A percentile compares a stretch with the other conserved stretches of the same genome.
These are phyloP conservation scores for Stylosanthes scabra DNA, from an alignment of 331 rosid genomes.

Conservation along the genomic window DNA sequence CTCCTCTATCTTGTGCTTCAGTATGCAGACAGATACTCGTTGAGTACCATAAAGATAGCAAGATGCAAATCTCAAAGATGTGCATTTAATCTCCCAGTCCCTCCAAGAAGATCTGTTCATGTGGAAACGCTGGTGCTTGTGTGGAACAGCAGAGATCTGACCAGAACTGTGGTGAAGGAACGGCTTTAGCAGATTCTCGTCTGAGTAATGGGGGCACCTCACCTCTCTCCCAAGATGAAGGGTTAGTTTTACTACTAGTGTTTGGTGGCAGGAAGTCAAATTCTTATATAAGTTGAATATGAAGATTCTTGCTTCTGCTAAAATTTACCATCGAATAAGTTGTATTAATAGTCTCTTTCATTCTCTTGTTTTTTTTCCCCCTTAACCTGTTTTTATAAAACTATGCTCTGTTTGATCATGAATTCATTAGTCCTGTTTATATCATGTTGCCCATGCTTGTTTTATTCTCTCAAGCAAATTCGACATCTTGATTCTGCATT, in stretches of 20 bases:
- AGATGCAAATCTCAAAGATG: constrained; percentile 58
- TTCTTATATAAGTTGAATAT: background rate
- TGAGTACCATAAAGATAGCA: constrained; percentile 71
- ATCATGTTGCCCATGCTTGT: background rate
- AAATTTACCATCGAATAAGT: background rate
- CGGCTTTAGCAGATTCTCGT: constrained; percentile 47
- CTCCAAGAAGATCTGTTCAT: constrained; percentile 56
- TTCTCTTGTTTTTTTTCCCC: background rate
- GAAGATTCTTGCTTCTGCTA: constrained; percentile 1
- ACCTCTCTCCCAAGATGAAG: background rate
- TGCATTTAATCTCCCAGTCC: constrained; percentile 40
- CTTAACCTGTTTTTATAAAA: background rate
- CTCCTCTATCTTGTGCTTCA: constrained; percentile 26
- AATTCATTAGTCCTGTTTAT: background rate
- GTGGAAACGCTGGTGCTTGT: constrained; percentile 64
- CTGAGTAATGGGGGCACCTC: background rate
- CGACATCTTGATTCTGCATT: background rate
- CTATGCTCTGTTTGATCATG: background rate
- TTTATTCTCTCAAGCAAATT: background rate
- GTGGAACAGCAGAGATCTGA: constrained; percentile 61
- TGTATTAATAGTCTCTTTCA: background rate
- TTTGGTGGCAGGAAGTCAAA: background rate
- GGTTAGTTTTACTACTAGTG: background rate
- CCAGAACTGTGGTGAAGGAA: constrained; percentile 70
- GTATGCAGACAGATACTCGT: constrained; percentile 49